Conservation (phyloP, 2,329 filamentous ascomycete species). For the Pyrenochaeta sp. region DNA sequence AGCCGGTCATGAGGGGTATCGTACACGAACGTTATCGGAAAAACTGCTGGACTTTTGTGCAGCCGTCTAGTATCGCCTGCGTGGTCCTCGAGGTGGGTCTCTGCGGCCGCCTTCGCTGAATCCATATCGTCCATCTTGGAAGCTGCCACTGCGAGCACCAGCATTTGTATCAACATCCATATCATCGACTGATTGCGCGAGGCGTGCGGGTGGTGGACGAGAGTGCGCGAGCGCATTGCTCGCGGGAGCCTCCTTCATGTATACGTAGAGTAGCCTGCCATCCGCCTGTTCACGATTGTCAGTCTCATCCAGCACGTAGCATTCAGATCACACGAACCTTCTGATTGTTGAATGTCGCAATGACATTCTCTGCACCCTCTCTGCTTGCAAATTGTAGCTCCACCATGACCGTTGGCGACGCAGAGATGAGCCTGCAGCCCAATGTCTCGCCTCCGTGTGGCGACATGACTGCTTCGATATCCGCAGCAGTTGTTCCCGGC, state of each 20-base stretch:
- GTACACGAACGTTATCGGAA: constrained; percentile 24
- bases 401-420: constrained; percentile 75
- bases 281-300: constrained; percentile 68
- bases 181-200: constrained; percentile 41
- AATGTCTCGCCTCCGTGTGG: constrained; percentile 71
- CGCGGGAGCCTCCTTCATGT: constrained; percentile 64
- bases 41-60: constrained; percentile 3
- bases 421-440: constrained; percentile 73
- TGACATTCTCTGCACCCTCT: constrained; percentile 76
- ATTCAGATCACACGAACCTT: constrained; percentile 63
- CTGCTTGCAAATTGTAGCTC: constrained; percentile 78
- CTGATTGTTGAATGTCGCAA: constrained; percentile 80
- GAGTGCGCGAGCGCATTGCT: constrained; percentile 43
- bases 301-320: constrained; percentile 5
- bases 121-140: constrained; percentile 56
- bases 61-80: constrained; percentile 41
- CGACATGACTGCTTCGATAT: constrained; percentile 84
- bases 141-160: constrained; percentile 44
- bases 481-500: constrained; percentile 79
- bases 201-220: constrained; percentile 27
- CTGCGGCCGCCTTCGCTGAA: constrained; percentile 44
- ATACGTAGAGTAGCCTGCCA: constrained; percentile 76
- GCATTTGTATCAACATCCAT: constrained; percentile 54
- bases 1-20: constrained; percentile 33
- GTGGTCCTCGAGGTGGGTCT: constrained; percentile 44